Evolutionary conservation across 257 asterid genomes (phyloP), one percentile per base, ranked within the genome.

Genomic region (Gardenia jasminoides): DNA sequence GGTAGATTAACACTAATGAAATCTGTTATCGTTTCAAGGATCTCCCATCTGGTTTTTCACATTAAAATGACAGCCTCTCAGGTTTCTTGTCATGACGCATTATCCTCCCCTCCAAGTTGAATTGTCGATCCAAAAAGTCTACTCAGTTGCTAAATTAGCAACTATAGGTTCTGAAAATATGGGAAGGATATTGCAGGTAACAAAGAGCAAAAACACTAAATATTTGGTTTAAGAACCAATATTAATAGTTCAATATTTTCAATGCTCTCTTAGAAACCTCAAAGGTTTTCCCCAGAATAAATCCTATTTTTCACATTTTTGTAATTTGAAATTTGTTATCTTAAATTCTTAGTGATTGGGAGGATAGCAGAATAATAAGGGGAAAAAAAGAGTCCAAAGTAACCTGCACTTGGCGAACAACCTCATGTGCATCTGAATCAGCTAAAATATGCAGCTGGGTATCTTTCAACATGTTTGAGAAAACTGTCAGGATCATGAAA

Each of bases 321-420:
- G 43, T 17, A 50, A 26, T 72, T 72, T 56, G 26, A 19, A 15
- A 16, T n/a, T 47, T 5, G 19, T 64, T 12, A 33, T 30, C 66
- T 47, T 24, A 72, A 28, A 31, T 26, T 4, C 47, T 36, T 28
- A 4, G 6, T 7, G 66, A 31, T 33, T 46, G 62, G 39, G 10
- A 48, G 44, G 3, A 15, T 36, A 56, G 67, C n/a, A 30, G 33
- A 54, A 50, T 17, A 33, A 33, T 0, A 5, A 19, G 39, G n/a
- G n/a, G n/a, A n/a, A 50, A 41, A 72, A n/a, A 22, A 30, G 52
- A 24, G 0, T 47, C 7, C 26, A 47, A 67, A 59, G 61, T 66
- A 81, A 96, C 99, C 98, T 96, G 99, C 70, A 93, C 97, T 90
- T 93, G 98, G 84, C 91, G 99, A 56, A 93, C 98, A 83, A 90